Base-by-base conservation (phyloP, 495 filamentous ascomycete species). In the Chlorociboria aeruginascens region DNA sequence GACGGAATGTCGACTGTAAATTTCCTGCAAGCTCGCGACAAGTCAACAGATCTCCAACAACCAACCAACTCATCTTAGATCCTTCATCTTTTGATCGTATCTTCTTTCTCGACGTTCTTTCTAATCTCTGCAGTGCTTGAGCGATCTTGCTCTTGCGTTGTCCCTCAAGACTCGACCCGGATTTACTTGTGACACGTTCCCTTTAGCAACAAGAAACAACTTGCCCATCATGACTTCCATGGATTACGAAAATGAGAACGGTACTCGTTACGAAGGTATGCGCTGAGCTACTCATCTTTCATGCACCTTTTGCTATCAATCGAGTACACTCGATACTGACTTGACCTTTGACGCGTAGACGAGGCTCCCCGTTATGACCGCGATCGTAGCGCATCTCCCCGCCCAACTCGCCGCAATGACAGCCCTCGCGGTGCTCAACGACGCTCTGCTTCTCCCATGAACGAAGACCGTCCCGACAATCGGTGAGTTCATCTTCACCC, bases 361-460 rank as follows among this genome's bases (percentile, higher is more conserved):
- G 87, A 86, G 59, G 67, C 66, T 48, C 79, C 83, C 58, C 83
- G 85, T 56, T 90, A 85, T 59, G 83, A 78, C 49, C 69, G 76
- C 55, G 77, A 89, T 49, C 86, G 92, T 63, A 95, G 88, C 71
- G 89, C 89, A 51, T 97, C 93, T 60, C 92, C 92, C 61, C 86
- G 86, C 62, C 78, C 79, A 49, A 70, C 77, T 53, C 73, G 74
- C 54, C 83, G 82, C 54, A 76, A 78, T 40, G 71, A 79, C 53
- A 78, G 74, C 50, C 79, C 79, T 52, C 72, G 74, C 47, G 85
- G 81, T 52, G 79, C 75, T 49, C 82, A 85, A 61, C 81, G 81
- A 57, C 80, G 85, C 55, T 88, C 83, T 63, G 78, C 82, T 54
- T 89, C 85, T 37, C 85, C 85, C 25, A 77, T 76, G 51, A 79